phyloP scores from a whole-genome alignment of 2,329 filamentous ascomycete genomes.

The Decorospora gaudefroyi region DNA sequence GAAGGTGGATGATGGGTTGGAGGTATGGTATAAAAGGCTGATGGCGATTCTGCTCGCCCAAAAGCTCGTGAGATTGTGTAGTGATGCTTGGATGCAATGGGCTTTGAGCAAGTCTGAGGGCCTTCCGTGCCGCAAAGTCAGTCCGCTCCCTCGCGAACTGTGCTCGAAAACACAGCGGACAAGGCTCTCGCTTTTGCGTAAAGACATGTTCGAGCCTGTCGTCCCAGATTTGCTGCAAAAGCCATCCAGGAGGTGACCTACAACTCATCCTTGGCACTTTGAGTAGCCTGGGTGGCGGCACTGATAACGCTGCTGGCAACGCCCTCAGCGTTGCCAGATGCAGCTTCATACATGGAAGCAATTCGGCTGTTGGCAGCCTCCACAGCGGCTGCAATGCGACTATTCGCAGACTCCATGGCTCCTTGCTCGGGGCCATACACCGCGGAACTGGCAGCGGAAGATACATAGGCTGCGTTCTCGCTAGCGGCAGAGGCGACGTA shows the following conservation, averaged over 20 bases:
- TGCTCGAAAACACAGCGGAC: too few species aligned
- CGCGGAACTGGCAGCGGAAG: slow-evolving; percentile 49
- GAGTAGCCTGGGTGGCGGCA: slow-evolving; percentile 48
- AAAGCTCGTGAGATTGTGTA: background rate
- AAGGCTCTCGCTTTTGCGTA: too few species aligned
- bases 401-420: slow-evolving; percentile 53
- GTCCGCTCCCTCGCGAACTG: too few species aligned
- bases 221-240: background rate
- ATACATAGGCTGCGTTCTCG: slow-evolving; percentile 45
- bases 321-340: slow-evolving; percentile 50
- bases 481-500: slow-evolving; percentile 54
- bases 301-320: slow-evolving; percentile 53
- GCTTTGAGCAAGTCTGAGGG: background rate
- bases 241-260: slow-evolving; percentile 24
- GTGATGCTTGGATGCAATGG: background rate
- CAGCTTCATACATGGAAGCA: slow-evolving; percentile 47
- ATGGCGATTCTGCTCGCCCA: background rate
- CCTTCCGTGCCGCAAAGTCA: too few species aligned
- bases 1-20: background rate
- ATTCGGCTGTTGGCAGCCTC: slow-evolving; percentile 53
- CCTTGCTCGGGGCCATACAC: slow-evolving; percentile 55
- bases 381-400: slow-evolving; percentile 49
- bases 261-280: slow-evolving; percentile 59
- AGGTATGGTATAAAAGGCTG: background rate
- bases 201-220: background rate